Conservation (phyloP, 805 yeast species). For the Sugiyamaella boreocaroliniensis region DNA sequence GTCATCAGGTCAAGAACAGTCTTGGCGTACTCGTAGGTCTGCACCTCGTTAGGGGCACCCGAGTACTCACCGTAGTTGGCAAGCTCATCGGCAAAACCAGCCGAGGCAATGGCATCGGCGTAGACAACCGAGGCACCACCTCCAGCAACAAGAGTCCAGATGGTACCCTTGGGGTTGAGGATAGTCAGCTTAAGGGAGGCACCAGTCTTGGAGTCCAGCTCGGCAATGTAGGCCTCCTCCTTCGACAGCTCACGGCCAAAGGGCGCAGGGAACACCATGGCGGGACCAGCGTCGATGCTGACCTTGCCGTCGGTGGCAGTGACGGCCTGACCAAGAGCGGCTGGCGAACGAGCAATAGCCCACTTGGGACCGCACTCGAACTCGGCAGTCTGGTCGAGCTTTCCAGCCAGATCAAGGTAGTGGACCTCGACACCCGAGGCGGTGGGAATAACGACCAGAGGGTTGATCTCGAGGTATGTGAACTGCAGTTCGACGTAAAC, state of each 20-base stretch:
- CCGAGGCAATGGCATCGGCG: slow-evolving; percentile 43
- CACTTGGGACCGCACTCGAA: slow-evolving; percentile 45
- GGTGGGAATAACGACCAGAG: slow-evolving; percentile 39
- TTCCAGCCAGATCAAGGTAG: slow-evolving; percentile 43
- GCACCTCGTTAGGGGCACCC: slow-evolving; percentile 43
- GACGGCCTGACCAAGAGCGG: slow-evolving; percentile 33
- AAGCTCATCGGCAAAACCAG: slow-evolving; percentile 39
- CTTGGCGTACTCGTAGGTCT: slow-evolving; percentile 43
- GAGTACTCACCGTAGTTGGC: slow-evolving; percentile 45
- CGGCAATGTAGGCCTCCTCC: slow-evolving; percentile 44
- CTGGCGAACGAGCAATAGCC: slow-evolving; percentile 42
- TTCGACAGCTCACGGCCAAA: slow-evolving; percentile 40
- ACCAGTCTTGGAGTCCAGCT: slow-evolving; percentile 43
- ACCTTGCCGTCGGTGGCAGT: slow-evolving; percentile 19
- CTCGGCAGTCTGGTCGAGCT: slow-evolving; percentile 44
- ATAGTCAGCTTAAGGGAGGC: slow-evolving; percentile 41
- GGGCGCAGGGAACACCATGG: slow-evolving; percentile 45
- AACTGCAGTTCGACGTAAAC: slow-evolving; percentile 42
- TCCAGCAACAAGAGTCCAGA: slow-evolving; percentile 44
- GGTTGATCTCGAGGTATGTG: slow-evolving; percentile 43
- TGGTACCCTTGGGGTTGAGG: slow-evolving; percentile 38
- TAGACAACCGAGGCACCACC: slow-evolving; percentile 45
- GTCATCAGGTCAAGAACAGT: slow-evolving; percentile 42
- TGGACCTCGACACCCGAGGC: slow-evolving; percentile 36
- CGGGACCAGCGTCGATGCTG: slow-evolving; percentile 40